phyloP scores from a whole-genome alignment of 106 monocot genomes.

The Apostasia shenzhenica region DNA sequence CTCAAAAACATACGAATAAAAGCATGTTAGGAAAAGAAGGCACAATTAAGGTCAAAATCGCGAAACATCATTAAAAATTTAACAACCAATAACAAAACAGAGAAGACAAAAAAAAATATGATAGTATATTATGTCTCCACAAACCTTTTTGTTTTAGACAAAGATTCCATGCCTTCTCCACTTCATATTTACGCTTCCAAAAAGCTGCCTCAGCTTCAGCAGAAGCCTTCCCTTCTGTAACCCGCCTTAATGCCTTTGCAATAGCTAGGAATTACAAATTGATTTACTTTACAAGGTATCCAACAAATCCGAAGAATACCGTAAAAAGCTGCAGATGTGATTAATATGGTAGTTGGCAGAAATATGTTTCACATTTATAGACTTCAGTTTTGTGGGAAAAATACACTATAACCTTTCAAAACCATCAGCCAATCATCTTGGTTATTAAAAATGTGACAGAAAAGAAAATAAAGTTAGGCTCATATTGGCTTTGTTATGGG shows the following conservation, averaged over 20 bases:
- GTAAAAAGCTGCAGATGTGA: background rate
- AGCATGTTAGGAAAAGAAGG: background rate
- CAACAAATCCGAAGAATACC: background rate
- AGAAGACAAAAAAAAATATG: too few relatives aligned
- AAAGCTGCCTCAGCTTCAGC: constrained; percentile 87
- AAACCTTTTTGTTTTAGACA: constrained; percentile 49
- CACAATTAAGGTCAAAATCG: background rate
- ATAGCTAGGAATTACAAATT: constrained; percentile 57
- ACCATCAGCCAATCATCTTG: background rate
- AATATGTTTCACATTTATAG: background rate
- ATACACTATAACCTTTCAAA: too few relatives aligned
- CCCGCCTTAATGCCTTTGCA: constrained; percentile 81
- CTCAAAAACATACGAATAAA: background rate
- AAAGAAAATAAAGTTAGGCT: background rate
- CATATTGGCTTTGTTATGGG: too few relatives aligned
- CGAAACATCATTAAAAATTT: too few relatives aligned
- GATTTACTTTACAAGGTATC: constrained; percentile 4
- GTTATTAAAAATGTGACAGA: background rate
- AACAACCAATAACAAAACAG: too few relatives aligned
- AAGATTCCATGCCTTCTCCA: constrained; percentile 61
- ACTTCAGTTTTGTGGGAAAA: too few relatives aligned
- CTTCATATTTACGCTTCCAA: constrained; percentile 92
- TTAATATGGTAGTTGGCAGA: background rate
- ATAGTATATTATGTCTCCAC: background rate
- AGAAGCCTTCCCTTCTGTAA: constrained; percentile 81